Base-by-base conservation (phyloP, 2,329 filamentous ascomycete genomes). In the Talaromyces marneffei region DNA sequence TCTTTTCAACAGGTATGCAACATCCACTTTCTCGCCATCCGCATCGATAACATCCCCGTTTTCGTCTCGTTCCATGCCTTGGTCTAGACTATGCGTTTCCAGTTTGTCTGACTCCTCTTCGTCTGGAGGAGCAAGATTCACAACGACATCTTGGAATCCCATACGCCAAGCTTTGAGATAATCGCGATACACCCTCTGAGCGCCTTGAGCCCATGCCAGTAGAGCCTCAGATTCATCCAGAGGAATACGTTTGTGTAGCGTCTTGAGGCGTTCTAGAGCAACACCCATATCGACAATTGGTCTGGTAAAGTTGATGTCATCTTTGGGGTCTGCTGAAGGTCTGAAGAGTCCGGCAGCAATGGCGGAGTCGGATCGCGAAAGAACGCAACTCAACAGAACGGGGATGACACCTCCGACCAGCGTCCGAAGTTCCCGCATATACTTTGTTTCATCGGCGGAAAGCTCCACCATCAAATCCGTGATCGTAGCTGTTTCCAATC, bases 261-360 rank as follows among this genome's bases (percentile, higher is more conserved):
- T 85, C 73, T 88, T 92, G 53, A 99, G 78, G 68, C 91, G 88
- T 74, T 97, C 92, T 4, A 99, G 81, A 3, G 89, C 87, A 60
- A 97, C 84, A 7, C 94, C 94, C 92, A 99, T 97, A 68, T 91
- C 87, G 46, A 97, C 87, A 59, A 99, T 95, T 0, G 93, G 90
- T 73, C 91, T 90, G 14, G 90, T 92, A 65, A 92, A 82, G 68
- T 83, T 83, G 64, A 82, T 74, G 61, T 89, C 81, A 66, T 85
- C 84, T 52, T 80, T 77, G 14, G 78, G 76, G 25, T 80, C 77
- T 14, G 77, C 69, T 18, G 82, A 81, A 9, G 83, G 81, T 18
- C 84, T 84, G 69, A 93, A 92, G 2, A 93, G 78, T 4, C 87
- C 86, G 20, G 85, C 83, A 2, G 85, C 83, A 53, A 86, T 80